Evolutionary conservation across 2,329 filamentous ascomycete species (phyloP), one percentile per base, ranked within the genome.

Genomic region (Calonectria naviculata): DNA sequence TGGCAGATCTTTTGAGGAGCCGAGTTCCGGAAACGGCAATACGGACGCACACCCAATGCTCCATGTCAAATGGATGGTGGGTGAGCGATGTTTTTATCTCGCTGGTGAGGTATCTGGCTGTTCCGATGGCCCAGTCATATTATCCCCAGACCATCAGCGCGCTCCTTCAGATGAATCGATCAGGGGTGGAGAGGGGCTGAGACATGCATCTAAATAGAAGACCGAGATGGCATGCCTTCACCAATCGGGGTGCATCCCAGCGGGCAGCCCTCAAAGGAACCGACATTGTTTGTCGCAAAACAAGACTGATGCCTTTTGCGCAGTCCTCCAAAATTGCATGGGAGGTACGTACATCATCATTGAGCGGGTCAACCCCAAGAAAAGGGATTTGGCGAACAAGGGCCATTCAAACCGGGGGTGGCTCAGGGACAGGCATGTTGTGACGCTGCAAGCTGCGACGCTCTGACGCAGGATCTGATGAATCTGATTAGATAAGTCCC

Each of bases 401-500:
- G 66, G 58, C 56, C 24, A 8, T 44, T 44, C 10, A 31, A 56
- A 36, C 47, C 58, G 58, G 66, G 66, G 66, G 66, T 68, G 34
- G 34, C 34, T 68, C 58, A 68, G 47, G 66, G 66, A 42, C 60
- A 64, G 28, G 58, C 58, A 68, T 68, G 26, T 41, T 49, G 67
- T 42, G 60, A 64, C 67, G 21, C 67, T 65, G 49, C 61, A 28
- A 49, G 28, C 44, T 67, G 58, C 29, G 64, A 65, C 68, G 69
- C 69, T 49, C 41, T 36, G 70, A 65, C 60, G 41, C 67, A 61
- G 31, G 47, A 44, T 65, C 38, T 72, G 52, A 58, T 69, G 65
- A 65, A 78, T 78, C 75, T 78, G 76, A 78, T 78, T 78, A 78
- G 76, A 78, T 78, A 78, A 73, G 52, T 47, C 24, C 68, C 60